Conservation (phyloP, 768 basidiomycete genomes). For the Lactifluus pinguis region DNA sequence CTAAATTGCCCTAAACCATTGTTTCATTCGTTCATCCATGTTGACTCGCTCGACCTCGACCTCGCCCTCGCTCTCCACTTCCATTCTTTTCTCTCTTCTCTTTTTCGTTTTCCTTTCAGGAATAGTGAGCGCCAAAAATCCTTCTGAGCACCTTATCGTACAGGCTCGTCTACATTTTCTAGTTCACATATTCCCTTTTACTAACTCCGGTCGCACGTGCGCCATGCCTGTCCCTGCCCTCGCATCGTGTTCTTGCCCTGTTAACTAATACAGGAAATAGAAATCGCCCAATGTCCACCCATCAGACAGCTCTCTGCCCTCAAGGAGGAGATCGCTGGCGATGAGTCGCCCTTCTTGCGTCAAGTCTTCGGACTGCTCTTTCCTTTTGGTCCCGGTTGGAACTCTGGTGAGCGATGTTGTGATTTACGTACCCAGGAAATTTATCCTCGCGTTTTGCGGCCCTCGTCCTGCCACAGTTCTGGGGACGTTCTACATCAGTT, state of each 20-base stretch:
- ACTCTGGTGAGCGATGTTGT: constrained; percentile 44
- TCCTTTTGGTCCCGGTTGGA: constrained; percentile 87
- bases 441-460: not conserved
- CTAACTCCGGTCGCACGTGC: constrained; percentile 21
- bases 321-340: constrained; percentile 50
- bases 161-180: constrained; percentile 5
- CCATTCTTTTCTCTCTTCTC: constrained; percentile 11
- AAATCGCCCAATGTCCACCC: constrained; percentile 34
- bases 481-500: constrained; percentile 94
- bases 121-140: not conserved
- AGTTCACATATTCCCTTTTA: not conserved
- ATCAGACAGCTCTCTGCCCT: constrained; percentile 44
- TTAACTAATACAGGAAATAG: constrained; percentile 31
- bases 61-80: constrained; percentile 1
- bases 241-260: not conserved
- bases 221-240: not conserved
- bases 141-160: constrained; percentile 7
- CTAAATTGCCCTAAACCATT: not conserved
- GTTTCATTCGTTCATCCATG: not conserved
- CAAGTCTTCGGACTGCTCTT: constrained; percentile 75
- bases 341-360: constrained; percentile 68
- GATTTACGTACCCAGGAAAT: not conserved
- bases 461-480: constrained; percentile 39
- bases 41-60: not conserved
- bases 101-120: not conserved